Evolutionary conservation across 2,329 filamentous ascomycete species (phyloP), one percentile per base, ranked within the genome.

Genomic region (Aspergillus sp.): DNA sequence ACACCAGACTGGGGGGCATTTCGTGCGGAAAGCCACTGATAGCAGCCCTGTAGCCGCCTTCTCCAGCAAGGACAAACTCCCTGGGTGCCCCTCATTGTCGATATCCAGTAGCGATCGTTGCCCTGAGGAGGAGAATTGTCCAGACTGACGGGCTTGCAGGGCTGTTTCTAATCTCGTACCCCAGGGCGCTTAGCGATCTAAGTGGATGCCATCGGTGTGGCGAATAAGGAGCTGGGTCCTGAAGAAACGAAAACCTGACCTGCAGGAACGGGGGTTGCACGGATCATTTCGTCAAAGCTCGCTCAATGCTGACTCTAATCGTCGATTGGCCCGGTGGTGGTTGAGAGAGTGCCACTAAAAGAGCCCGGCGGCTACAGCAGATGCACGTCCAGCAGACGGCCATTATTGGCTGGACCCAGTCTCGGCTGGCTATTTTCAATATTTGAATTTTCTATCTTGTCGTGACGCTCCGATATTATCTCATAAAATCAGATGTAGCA

Each of bases 11-110:
- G 24, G 33, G 17, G 9, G 21, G 40, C 24, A 59, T 50, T 43
- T 56, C 49, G n/a, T 50, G 57, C 53, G 56, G 43, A 52, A 56
- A 40, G 31, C 57, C 57, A 59, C 24, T 56, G 21, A 53, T 9
- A 53, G 39, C 12, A 40, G 24, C 37, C 23, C 53, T 59, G 31
- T 52, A 59, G 44, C 53, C 57, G 57, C 57, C 43, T 15, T 39
- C 39, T 44, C 31, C 39, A 37, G n/a, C 15, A 50, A 5, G 41
- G 12, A 14, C 15, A 44, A n/a, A 23, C 33, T 23, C 31, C 52
- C 54, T 57, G 56, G 39, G 19, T 35, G 2, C 21, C 12, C 12
- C 23, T 27, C 14, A 21, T n/a, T 41, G 11, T 39, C 4, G 40
- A 47, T 8, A 8, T 19, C 43, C 21, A 47, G 47, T 23, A 45